Conservation (phyloP, 345 rosid species). For the Gossypium raimondii region DNA sequence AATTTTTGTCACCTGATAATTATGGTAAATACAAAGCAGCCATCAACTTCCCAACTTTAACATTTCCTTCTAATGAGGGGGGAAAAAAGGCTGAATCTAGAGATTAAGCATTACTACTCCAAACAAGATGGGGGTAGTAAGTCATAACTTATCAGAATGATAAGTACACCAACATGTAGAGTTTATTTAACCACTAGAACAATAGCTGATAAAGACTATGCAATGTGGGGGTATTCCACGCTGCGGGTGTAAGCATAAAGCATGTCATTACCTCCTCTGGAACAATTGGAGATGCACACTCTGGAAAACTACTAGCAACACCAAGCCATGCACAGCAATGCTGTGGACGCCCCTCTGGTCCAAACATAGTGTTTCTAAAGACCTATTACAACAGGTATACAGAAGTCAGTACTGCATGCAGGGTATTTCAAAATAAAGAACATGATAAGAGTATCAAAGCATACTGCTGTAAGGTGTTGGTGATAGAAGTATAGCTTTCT, state of each 20-base stretch:
- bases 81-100: neutral
- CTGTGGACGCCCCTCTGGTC: slow-evolving; percentile 99
- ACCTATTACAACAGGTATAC: slow-evolving; percentile 48
- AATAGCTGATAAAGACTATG: neutral
- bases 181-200: neutral
- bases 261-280: slow-evolving; percentile 76
- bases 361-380: slow-evolving; percentile 98
- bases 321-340: slow-evolving; percentile 99
- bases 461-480: slow-evolving; percentile 90
- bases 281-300: slow-evolving; percentile 89
- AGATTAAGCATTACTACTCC: neutral
- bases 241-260: neutral
- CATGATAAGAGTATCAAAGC: slow-evolving; percentile 18
- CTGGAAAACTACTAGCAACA: slow-evolving; percentile 96
- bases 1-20: slow-evolving; percentile 77
- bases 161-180: neutral
- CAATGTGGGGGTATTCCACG: slow-evolving; percentile 4
- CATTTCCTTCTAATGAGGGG: neutral
- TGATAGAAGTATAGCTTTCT: slow-evolving; percentile 88
- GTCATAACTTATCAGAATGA: neutral
- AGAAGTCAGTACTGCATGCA: slow-evolving; percentile 21
- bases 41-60: neutral
- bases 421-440: slow-evolving; percentile 17
- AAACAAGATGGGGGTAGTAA: neutral
- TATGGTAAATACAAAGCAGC: slow-evolving; percentile 21